phyloP scores from a whole-genome alignment of 2,329 filamentous ascomycete species.

The Penicillium hesseltinei region DNA sequence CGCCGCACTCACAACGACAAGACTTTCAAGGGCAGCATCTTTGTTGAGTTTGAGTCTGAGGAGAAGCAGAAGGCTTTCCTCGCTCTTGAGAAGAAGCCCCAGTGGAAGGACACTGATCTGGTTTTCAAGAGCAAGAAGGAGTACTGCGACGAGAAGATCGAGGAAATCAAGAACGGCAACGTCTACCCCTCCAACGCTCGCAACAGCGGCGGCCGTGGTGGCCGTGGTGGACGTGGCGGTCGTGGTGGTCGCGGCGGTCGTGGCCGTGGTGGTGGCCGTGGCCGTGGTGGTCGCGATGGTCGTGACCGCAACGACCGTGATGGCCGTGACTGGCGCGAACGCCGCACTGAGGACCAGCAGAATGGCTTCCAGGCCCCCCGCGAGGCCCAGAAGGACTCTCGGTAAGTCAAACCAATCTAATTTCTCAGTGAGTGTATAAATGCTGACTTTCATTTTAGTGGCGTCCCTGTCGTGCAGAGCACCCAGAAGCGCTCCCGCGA shows the following conservation, averaged over 20 bases:
- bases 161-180: slow-evolving; percentile 69
- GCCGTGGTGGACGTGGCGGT: slow-evolving; percentile 44
- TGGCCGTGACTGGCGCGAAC: slow-evolving; percentile 45
- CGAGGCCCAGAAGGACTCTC: slow-evolving; percentile 42
- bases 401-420: slow-evolving; percentile 30
- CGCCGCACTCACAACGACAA: slow-evolving; percentile 66
- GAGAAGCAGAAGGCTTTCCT: slow-evolving; percentile 80
- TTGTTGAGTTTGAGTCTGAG: slow-evolving; percentile 83
- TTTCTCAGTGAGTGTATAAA: background rate
- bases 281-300: slow-evolving; percentile 28
- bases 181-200: slow-evolving; percentile 51
- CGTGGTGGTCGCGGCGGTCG: slow-evolving; percentile 42
- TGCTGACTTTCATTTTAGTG: slow-evolving; percentile 30
- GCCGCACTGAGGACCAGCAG: slow-evolving; percentile 46
- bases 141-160: slow-evolving; percentile 76
- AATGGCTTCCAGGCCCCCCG: slow-evolving; percentile 36
- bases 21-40: slow-evolving; percentile 93
- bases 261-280: slow-evolving; percentile 45
- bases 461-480: slow-evolving; percentile 46
- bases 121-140: slow-evolving; percentile 83
- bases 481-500: slow-evolving; percentile 50
- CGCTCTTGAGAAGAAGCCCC: slow-evolving; percentile 72
- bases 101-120: slow-evolving; percentile 77
- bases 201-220: slow-evolving; percentile 45
- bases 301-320: slow-evolving; percentile 31